These are phyloP conservation scores for Corymbia citriodora DNA, from an alignment of 441 rosid species.

Conservation along the genomic window DNA sequence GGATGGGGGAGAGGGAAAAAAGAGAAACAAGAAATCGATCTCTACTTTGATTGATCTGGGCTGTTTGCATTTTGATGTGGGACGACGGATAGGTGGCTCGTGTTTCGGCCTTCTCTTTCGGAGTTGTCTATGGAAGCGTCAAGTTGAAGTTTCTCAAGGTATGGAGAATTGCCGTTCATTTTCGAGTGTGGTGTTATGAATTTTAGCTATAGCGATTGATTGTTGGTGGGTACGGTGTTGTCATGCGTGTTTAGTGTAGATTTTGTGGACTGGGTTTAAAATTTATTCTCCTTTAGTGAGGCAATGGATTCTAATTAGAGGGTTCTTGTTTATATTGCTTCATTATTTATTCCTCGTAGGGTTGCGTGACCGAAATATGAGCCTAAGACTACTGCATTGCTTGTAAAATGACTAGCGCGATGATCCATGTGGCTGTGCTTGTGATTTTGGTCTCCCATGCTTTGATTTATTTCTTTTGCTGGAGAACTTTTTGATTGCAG, in stretches of 20 bases:
- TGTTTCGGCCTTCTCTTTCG: conserved; percentile 62
- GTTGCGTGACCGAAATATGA: neutral
- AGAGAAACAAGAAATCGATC: neutral
- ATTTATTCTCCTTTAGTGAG: neutral
- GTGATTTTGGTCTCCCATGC: neutral
- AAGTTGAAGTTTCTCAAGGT: conserved; percentile 69
- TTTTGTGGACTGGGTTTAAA: neutral
- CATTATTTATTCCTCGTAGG: fast-evolving
- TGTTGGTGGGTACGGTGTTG: neutral
- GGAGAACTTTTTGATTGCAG: neutral
- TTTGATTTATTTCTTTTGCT: neutral
- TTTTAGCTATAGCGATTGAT: neutral
- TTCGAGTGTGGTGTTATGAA: neutral
- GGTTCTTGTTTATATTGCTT: neutral
- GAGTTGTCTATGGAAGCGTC: conserved; percentile 54
- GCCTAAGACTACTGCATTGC: neutral
- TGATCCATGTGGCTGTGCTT: neutral
- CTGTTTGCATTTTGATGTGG: neutral
- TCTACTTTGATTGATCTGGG: neutral
- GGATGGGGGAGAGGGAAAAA: neutral
- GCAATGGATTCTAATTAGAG: fast-evolving
- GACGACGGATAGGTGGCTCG: conserved; percentile 49
- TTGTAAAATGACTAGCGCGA: neutral
- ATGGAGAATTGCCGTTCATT: neutral
- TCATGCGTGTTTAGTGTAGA: neutral